Conservation (phyloP, 75 land plant genomes). For the Cupressus sempervirens region DNA sequence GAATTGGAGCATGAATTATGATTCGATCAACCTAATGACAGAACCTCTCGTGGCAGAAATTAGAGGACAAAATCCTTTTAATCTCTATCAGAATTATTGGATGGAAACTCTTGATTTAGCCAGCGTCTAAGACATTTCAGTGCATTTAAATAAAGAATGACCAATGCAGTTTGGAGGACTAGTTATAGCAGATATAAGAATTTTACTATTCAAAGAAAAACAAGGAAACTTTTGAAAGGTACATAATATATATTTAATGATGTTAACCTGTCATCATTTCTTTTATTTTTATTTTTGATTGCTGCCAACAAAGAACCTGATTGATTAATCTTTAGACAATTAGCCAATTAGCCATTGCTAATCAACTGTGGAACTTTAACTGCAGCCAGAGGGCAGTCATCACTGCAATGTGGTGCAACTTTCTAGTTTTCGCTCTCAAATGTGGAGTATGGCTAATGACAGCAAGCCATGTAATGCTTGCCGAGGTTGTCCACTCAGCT, state of each 20-base stretch:
- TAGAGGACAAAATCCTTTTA: too few relatives aligned
- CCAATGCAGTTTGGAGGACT: too few relatives aligned
- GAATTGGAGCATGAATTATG: too few relatives aligned
- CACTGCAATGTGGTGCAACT: constrained; percentile 93
- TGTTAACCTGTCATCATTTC: background rate
- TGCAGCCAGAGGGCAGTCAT: constrained; percentile 85
- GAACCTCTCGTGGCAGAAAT: too few relatives aligned
- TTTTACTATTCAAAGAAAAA: too few relatives aligned
- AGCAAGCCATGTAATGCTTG: constrained; percentile 97
- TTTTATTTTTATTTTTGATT: background rate
- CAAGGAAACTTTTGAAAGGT: too few relatives aligned
- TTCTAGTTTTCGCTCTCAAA: constrained; percentile 87
- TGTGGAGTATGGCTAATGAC: constrained; percentile 87
- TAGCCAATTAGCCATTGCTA: background rate
- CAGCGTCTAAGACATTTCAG: too few relatives aligned
- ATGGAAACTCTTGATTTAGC: too few relatives aligned
- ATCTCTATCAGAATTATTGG: too few relatives aligned
- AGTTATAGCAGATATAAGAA: too few relatives aligned
- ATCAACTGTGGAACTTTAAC: background rate
- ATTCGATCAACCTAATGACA: too few relatives aligned
- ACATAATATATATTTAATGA: background rate
- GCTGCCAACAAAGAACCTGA: background rate
- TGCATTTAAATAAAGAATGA: too few relatives aligned
- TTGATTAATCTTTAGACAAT: background rate
- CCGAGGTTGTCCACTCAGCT: constrained; percentile 89